Evolutionary conservation across 371 early-diverging fungal genomes (phyloP), one percentile per base, ranked within the genome.

Genomic region (Mucor circinelloides): DNA sequence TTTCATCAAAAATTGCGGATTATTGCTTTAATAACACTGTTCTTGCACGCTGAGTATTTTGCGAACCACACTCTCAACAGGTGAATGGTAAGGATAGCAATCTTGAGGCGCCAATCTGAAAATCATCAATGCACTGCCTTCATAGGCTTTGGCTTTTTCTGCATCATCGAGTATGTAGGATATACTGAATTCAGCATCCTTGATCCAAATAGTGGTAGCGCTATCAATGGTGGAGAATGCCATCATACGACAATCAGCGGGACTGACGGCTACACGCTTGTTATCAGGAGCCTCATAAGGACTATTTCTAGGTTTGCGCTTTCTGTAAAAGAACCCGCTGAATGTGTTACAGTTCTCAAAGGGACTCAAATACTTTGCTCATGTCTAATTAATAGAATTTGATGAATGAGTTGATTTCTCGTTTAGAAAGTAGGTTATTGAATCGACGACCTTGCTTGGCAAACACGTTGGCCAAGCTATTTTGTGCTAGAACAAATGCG

Each of bases 61-160:
- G 7, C 79, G 80, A 25, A 93, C 66, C 3, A 78, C 66, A 13
- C 95, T 93, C 66, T 91, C 91, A 12, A 94, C 90, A 21, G 96
- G 96, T 2, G 86, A 78, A 71, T 95, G 94, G 75, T 90, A 94
- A 63, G 94, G 75, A 67, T 95, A 95, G 72, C 94, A 95, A 72
- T 95, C 96, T 67, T 94, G 94, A 2, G 96, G 94, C 0, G 94
- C 94, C 27, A 96, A 77, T 31, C 96, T 86, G 73, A 92, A 94
- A 40, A 96, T 87, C 12, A 87, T 87, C 60, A 94, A 64, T 0
- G 88, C 76, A 6, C 94, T 94, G 2, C 87, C 91, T 2, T 81
- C 81, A 68, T 82, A 93, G 2, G 75, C 67, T 19, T 75, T 65
- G 7, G 89, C 91, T 15, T 79, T 69, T 23, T 70, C 78, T n/a